Base-by-base conservation (phyloP, 805 yeast species). In the Spathaspora arborariae region DNA sequence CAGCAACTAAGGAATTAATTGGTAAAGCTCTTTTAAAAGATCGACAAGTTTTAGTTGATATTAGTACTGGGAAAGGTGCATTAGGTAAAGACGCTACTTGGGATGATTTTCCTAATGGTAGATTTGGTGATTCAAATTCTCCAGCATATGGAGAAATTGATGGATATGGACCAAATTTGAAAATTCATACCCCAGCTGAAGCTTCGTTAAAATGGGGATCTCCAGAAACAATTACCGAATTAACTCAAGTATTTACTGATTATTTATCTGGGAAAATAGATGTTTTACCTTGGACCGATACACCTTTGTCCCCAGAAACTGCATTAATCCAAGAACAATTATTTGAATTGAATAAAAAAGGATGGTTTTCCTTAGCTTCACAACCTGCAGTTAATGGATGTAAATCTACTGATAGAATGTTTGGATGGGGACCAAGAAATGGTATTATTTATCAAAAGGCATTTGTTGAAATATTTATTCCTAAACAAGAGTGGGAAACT, bases 81-180 rank as follows among this genome's bases (percentile, higher is more conserved):
- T 60, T 88, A 21, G 96, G 96, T 30, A 81, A 88, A 57, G 94
- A 88, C 63, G 96, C 96, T 3, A 87, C 91, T 1, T 91, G 98
- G 98, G 98, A 91, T 71, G 98, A 91, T 59, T 91, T 88, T 65
- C 94, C 97, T 21, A 89, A 91, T 65, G 96, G 97, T 61, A 78
- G 98, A 69, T 89, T 88, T 64, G 96, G 97, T 69, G 96, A 90
- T 67, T 87, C 96, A 0, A 76, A 94, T 57, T 88, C 96, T 27
- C 97, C 97, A 16, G 98, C 98, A 1, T 92, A 87, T 65, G 99
- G 98, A 72, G 97, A 92, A 68, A 88, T 92, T 56, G 97, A 91
- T 63, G 98, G 98, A 24, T 94, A 92, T 63, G 98, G 98, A 2
- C 96, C 97, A 0, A 80, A 86, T 2, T 77, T 94, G 57, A 91